These are phyloP conservation scores for Rhizopus stolonifer DNA, from an alignment of 371 early-diverging fungal genomes.

Conservation along the genomic window DNA sequence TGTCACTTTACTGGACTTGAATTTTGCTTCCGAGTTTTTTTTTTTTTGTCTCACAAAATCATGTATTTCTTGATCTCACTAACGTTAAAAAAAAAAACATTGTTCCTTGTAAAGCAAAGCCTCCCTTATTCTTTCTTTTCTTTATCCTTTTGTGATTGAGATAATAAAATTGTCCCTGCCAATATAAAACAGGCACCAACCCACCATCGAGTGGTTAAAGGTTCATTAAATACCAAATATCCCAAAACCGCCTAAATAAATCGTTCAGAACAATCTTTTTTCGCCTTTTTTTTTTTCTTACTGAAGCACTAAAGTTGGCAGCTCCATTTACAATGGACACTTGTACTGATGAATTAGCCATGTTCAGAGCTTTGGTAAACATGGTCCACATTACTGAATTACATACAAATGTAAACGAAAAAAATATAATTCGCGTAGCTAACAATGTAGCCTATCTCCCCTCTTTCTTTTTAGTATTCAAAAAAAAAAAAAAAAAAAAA, in stretches of 20 bases:
- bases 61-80: no score
- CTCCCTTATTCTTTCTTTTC: constrained; percentile 15
- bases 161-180: constrained; percentile 56
- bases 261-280: neutral
- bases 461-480: no score
- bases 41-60: no score
- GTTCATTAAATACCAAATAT: constrained; percentile 65
- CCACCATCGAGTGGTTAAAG: constrained; percentile 75
- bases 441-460: constrained; percentile 34
- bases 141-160: constrained; percentile 28
- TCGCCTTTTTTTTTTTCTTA: no score
- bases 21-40: no score
- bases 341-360: constrained; percentile 65
- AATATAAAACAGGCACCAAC: constrained; percentile 73
- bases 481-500: no score
- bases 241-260: constrained; percentile 62
- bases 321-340: constrained; percentile 75
- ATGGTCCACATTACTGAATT: constrained; percentile 82
- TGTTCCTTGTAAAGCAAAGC: no score
- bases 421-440: constrained; percentile 50
- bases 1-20: no score
- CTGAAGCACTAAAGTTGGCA: constrained; percentile 71
- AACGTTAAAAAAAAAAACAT: no score
- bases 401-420: constrained; percentile 59
- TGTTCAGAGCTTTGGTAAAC: constrained; percentile 76